Evolutionary conservation across 2,329 filamentous ascomycete species (phyloP).

Genomic region (Westerdykella aurantiaca): DNA sequence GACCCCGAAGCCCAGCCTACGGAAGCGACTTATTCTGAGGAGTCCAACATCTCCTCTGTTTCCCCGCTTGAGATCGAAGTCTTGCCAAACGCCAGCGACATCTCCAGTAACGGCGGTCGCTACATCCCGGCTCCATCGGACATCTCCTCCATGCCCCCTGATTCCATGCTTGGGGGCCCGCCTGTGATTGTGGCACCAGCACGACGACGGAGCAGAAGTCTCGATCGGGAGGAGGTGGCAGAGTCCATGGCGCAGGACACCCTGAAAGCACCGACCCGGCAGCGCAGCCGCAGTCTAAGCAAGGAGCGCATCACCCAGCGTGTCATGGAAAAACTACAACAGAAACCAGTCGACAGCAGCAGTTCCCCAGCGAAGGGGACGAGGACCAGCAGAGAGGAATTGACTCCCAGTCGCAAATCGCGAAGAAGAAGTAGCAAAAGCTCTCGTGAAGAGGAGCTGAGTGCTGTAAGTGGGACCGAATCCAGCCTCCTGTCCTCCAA

Average conservation of each 20-base stretch:
- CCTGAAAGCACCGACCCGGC: conserved; percentile 54
- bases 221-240: conserved; percentile 39
- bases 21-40: conserved; percentile 67
- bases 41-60: conserved; percentile 64
- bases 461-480: conserved; percentile 46
- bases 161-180: conserved; percentile 60
- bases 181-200: conserved; percentile 41
- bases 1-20: conserved; percentile 30
- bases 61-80: conserved; percentile 88
- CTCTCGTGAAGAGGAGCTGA: conserved; percentile 40
- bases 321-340: conserved; percentile 60
- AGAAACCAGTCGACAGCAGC: conserved; percentile 43
- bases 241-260: conserved; percentile 36
- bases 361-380: conserved; percentile 15
- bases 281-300: conserved; percentile 59
- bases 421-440: conserved; percentile 41
- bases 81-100: conserved; percentile 62
- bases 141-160: conserved; percentile 75
- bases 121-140: conserved; percentile 70
- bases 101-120: conserved; percentile 58
- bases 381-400: conserved; percentile 24
- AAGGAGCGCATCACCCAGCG: conserved; percentile 63
- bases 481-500: conserved; percentile 59
- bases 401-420: conserved; percentile 28
- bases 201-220: conserved; percentile 48